Base-by-base conservation (phyloP, 2,329 filamentous ascomycete genomes). In the Penicillium occitanis region DNA sequence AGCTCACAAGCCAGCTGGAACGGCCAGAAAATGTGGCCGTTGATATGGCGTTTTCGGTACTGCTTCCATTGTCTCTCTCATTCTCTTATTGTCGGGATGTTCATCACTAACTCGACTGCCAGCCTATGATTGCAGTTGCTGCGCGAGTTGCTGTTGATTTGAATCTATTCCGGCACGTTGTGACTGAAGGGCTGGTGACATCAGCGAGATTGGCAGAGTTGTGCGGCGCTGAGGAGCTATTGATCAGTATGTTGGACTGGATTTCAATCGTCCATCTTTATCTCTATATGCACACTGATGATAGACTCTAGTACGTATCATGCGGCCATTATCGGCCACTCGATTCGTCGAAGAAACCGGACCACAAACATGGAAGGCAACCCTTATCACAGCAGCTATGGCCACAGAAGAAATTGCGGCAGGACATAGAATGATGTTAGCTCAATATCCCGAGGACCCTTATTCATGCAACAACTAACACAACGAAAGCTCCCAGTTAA, bases 31-130 rank as follows among this genome's bases (percentile, higher is more conserved):
- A 61, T 17, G 58, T 61, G n/a, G 58, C 58, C 10, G 58, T 61
- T 33, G 58, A 61, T 48, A 61, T 50, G 58, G 58, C 58, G 17
- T 61, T 61, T 11, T 61, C 58, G 30, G 58, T 61, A 61, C 58
- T 61, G 1, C 58, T 35, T 35, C 35, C 40, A 8, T 2, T 22
- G 8, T 48, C 40, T 51, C 48, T 17, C 48, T 51, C 46, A 6
- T 6, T 13, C 46, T 14, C 11, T 50, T 14, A 8, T 17, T 13
- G 22, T 50, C 11, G 22, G 10, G 46, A 19, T 11, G 5, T 22
- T 40, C 17, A 25, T 48, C 8, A 10, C 58, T 61, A 25, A 61
- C 40, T 33, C 35, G 19, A 17, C 5, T 61, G 13, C 17, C n/a
- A 61, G 58, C 58, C 58, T 35, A 61, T 61, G 58, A 61, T 61